Percentiles rank a stretch among this genome's conserved stretches.
Conservation (phyloP, 805 yeast species). For the Pichia manshurica region DNA sequence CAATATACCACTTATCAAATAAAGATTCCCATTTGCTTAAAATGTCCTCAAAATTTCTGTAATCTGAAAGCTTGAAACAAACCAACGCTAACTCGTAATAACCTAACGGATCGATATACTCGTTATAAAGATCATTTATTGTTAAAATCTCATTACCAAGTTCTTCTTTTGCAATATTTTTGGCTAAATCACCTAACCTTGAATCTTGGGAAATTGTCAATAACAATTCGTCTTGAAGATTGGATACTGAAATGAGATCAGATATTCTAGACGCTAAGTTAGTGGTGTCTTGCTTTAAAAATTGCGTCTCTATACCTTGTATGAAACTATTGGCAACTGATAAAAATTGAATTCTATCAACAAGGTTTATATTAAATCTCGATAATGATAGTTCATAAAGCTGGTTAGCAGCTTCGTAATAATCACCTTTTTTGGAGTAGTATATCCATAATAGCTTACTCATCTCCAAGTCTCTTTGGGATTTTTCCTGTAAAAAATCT, state of each 20-base stretch:
- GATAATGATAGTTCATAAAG: conserved; percentile 69
- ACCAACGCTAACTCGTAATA: conserved; percentile 76
- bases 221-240: conserved; percentile 67
- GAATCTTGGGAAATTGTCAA: conserved; percentile 45
- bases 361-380: conserved; percentile 59
- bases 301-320: conserved; percentile 75
- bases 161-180: conserved; percentile 43
- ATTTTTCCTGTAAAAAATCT: conserved; percentile 65
- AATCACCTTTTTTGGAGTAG: conserved; percentile 74
- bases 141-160: conserved; percentile 62
- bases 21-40: conserved; percentile 73
- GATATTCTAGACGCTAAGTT: conserved; percentile 63
- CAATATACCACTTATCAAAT: conserved; percentile 44
- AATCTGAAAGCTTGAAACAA: conserved; percentile 79
- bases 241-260: conserved; percentile 81
- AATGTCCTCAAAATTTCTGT: conserved; percentile 78
- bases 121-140: conserved; percentile 77
- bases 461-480: conserved; percentile 58
- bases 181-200: conserved; percentile 44
- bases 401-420: conserved; percentile 78
- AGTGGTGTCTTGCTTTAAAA: conserved; percentile 68
- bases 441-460: conserved; percentile 86
- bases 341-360: conserved; percentile 76
- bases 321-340: conserved; percentile 93
- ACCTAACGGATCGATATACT: conserved; percentile 80